Evolutionary conservation across 805 yeast species (phyloP), one percentile per base, ranked within the genome.

Genomic region (Myxozyma geophila): DNA sequence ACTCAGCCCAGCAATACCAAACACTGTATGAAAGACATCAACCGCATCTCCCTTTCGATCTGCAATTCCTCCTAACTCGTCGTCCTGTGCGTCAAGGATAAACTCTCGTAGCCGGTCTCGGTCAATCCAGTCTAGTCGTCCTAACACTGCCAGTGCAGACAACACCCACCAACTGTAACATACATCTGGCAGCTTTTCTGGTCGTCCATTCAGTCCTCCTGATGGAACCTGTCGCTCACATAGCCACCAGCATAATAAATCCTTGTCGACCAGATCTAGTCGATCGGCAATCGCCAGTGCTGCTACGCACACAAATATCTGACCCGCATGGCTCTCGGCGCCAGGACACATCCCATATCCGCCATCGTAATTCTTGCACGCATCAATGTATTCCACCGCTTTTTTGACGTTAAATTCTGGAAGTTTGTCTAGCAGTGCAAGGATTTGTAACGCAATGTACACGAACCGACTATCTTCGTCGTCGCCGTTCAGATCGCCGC

Each of bases 161-260:
- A 71, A 54, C 9, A 92, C 97, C 99, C 99, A 95, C 98, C 98
- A 95, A 70, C 95, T 87, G 74, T 95, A 95, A 73, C 67, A 67
- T 19, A 90, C 97, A 75, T 95, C 99, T 0, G 98, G 98, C 19
- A 92, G 77, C 74, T 95, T 95, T 66, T 95, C 97, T 0, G 99
- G 98, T 57, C 99, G 82, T 0, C 99, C 99, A 73, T 95, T 95
- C 60, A 95, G 80, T 0, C 99, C 99, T 6, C 99, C 99, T 36
- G 82, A 82, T 6, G 83, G 81, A 8, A 90, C 83, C 75, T 95
- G 99, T 63, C 99, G 79, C 73, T 95, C 98, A 71, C 93, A 83
- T 19, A 95, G 79, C 98, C 99, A 95, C 84, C 89, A 85, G 2
- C 87, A 86, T 12, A 90, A 79, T 53, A 82, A 74, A 37, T 75